Base-by-base conservation (phyloP, 495 filamentous ascomycete genomes). In the Aspergillus indologenus region DNA sequence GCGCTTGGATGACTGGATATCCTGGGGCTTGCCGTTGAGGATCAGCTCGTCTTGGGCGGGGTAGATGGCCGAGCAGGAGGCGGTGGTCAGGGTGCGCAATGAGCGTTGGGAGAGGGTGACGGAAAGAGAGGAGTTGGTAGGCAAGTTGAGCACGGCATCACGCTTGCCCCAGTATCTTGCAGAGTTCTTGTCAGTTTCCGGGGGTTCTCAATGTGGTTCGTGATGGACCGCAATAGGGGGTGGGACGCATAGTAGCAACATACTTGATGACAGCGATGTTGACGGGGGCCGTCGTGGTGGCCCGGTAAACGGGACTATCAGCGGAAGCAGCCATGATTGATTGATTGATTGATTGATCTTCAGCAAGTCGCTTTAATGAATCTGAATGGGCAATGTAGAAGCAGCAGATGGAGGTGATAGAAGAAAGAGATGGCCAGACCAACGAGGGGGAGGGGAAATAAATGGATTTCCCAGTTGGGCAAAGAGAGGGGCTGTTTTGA, bases 181-280 rank as follows among this genome's bases (percentile, higher is more conserved):
- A 54, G 34, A 31, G 44, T 5, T 53, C 26, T 19, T 24, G 63
- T 80, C 62, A 74, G 71, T 22, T 58, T 23, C 24, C 12, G 5
- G 12, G 5, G 12, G 34, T 11, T 8, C 34, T 40, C 12, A 4
- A 40, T 40, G 2, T 40, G 2, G 12, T 2, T 40, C 34, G 7
- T 40, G 34, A 14, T 8, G 2, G 12, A 40, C 12, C 34, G 34
- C 45, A 46, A 57, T 40, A 65, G 56, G 46, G 51, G 43, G 46
- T 53, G 45, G 42, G 24, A 56, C 58, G 56, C 26, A 21, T 11
- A n/a, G 21, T 31, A 29, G 44, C 45, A 44, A 67, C 80, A 56
- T 79, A 94, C 90, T 99, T 99, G 73, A 99, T 93, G 40, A 99
- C 94, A 56, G 94, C 94, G 68, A 99, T 99, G 79, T 99, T 99